Percentiles rank a stretch among this genome's conserved stretches.
These are phyloP conservation scores for Athelia psychrophila DNA, from an alignment of 1,284 basidiomycete species.

Conservation along the genomic window DNA sequence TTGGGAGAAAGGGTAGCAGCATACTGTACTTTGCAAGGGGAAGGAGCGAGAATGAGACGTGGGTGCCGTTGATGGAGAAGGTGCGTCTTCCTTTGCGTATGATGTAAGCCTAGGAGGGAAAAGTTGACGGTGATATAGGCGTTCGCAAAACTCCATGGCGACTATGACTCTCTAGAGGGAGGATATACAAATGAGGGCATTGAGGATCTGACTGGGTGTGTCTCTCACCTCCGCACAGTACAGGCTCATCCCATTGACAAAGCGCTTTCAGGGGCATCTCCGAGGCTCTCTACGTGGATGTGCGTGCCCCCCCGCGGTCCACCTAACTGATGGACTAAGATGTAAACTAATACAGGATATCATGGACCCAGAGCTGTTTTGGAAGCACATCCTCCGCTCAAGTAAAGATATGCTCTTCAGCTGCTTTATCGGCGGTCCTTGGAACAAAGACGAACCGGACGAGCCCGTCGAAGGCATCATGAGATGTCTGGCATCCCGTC, in stretches of 20 bases:
- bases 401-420: conserved; percentile 47
- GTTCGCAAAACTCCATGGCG: conserved; percentile 51
- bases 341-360: conserved; percentile 42
- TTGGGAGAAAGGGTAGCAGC: neutral
- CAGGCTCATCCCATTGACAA: neutral
- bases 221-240: conserved; percentile 4
- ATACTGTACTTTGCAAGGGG: neutral
- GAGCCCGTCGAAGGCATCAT: neutral
- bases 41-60: neutral
- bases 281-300: conserved; percentile 35
- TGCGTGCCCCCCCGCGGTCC: no score
- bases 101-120: neutral
- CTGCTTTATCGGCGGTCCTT: conserved; percentile 33
- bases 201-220: conserved; percentile 48
- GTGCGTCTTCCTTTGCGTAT: neutral
- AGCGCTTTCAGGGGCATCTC: conserved; percentile 37
- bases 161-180: conserved; percentile 37
- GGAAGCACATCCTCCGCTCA: conserved; percentile 37
- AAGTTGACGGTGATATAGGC: conserved; percentile 47
- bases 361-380: conserved; percentile 39
- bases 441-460: neutral
- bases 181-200: conserved; percentile 42
- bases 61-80: no score
- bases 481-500: conserved; percentile 27
- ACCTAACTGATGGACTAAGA: no score